phyloP scores from a whole-genome alignment of 169 alveolate species.

The Neospora caninum region DNA sequence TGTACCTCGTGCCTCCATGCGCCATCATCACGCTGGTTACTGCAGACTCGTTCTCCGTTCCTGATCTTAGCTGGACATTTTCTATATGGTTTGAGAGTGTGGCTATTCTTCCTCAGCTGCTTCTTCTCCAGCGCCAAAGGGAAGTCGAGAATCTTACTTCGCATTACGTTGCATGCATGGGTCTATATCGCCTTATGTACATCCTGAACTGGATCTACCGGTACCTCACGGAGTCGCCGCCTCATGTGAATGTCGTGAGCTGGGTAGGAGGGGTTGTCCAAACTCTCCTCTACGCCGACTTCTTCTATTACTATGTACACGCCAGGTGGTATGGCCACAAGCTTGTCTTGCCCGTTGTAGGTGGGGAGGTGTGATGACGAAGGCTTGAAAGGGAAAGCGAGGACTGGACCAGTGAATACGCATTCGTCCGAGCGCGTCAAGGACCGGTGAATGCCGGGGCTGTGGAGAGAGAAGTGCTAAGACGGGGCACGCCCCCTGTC shows the following conservation, averaged over 20 bases:
- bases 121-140: slow-evolving; percentile 91
- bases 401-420: neutral
- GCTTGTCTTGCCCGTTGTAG: slow-evolving; percentile 46
- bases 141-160: slow-evolving; percentile 95
- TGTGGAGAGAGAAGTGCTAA: too few relatives aligned
- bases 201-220: slow-evolving; percentile 93
- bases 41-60: slow-evolving; percentile 50
- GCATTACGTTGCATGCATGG: slow-evolving; percentile 93
- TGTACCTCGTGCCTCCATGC: slow-evolving; percentile 82
- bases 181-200: slow-evolving; percentile 92
- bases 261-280: slow-evolving; percentile 94
- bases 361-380: neutral
- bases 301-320: slow-evolving; percentile 93
- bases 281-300: slow-evolving; percentile 93
- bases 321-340: slow-evolving; percentile 47
- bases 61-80: slow-evolving; percentile 90
- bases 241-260: slow-evolving; percentile 83
- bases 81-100: slow-evolving; percentile 97
- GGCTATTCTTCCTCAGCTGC: slow-evolving; percentile 95
- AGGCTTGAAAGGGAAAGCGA: neutral
- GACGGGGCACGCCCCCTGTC: too few relatives aligned
- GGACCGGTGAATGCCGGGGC: too few relatives aligned
- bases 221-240: slow-evolving; percentile 79
- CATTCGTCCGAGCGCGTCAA: neutral
- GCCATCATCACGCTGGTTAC: slow-evolving; percentile 79